phyloP scores from a whole-genome alignment of 2,329 filamentous ascomycete genomes.

The Fusarium coffeatum region DNA sequence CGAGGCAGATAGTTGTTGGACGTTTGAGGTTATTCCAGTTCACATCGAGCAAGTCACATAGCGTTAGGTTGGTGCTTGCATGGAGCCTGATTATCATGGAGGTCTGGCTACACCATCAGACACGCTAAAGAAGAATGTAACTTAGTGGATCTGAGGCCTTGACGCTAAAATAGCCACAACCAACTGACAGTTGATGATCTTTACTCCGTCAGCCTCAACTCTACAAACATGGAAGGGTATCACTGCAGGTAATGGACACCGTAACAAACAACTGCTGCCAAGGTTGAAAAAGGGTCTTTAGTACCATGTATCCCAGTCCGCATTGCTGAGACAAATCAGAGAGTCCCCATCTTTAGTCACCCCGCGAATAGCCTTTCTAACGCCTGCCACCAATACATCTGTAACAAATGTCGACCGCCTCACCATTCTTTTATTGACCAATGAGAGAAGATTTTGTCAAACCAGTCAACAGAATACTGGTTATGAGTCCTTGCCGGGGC shows the following conservation, averaged over 20 bases:
- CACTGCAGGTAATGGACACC: constrained; percentile 11
- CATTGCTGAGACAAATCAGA: neutral
- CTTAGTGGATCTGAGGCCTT: constrained; percentile 15
- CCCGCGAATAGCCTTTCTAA: neutral
- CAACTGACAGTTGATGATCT: constrained; percentile 22
- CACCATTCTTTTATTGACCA: constrained; percentile 9
- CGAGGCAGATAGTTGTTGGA: neutral
- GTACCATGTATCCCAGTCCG: neutral
- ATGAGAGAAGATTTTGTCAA: neutral
- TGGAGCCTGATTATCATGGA: neutral
- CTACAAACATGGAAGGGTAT: constrained; percentile 1
- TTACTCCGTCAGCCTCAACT: constrained; percentile 27
- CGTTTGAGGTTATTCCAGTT: constrained; percentile 2
- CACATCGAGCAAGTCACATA: constrained; percentile 5
- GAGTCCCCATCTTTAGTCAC: neutral
- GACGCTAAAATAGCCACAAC: neutral
- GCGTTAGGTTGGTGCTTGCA: neutral
- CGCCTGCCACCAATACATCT: neutral
- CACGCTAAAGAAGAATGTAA: constrained; percentile 8
- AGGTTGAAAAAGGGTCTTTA: neutral
- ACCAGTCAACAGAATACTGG: neutral
- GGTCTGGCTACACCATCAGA: neutral
- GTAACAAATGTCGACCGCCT: constrained; percentile 12
- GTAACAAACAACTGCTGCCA: neutral
- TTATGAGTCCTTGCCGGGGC: neutral